Conservation (phyloP, 2,329 filamentous ascomycete species). For the Neonectria sp. region DNA sequence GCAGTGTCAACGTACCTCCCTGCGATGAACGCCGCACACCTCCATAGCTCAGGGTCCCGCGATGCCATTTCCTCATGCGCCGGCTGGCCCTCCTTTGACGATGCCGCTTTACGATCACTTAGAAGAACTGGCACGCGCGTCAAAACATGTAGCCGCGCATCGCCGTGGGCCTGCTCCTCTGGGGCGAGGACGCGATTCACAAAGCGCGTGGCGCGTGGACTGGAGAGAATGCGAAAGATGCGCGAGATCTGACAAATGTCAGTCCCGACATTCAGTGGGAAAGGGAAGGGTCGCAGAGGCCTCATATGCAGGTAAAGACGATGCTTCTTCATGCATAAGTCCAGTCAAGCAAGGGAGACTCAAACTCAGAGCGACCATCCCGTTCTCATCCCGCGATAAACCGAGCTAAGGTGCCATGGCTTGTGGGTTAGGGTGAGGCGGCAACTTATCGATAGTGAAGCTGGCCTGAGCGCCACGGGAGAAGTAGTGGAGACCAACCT, state of each 20-base stretch:
- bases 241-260: constrained; percentile 83
- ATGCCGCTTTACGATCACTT: not conserved
- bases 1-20: constrained; percentile 49
- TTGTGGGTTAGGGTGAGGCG: constrained; percentile 32
- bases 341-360: constrained; percentile 7
- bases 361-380: constrained; percentile 8
- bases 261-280: constrained; percentile 79
- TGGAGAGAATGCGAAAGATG: constrained; percentile 71
- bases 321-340: not conserved
- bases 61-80: constrained; percentile 14
- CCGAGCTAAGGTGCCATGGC: not conserved
- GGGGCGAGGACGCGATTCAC: constrained; percentile 63
- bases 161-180: constrained; percentile 49
- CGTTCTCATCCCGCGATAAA: not conserved
- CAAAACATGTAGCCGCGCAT: constrained; percentile 42
- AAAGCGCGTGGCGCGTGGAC: constrained; percentile 60
- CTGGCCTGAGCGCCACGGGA: constrained; percentile 14
- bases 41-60: constrained; percentile 51
- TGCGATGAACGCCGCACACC: constrained; percentile 53
- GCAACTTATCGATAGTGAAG: constrained; percentile 49
- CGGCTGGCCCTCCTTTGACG: not conserved
- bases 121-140: not conserved
- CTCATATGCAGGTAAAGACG: constrained; percentile 44
- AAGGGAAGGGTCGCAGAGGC: constrained; percentile 68
- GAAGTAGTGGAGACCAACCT: constrained; percentile 27